Percentiles rank a stretch among this genome's conserved stretches.
These are phyloP conservation scores for Saccharum spontaneum DNA, from an alignment of 176 grass and related monocot genomes.

Conservation along the genomic window DNA sequence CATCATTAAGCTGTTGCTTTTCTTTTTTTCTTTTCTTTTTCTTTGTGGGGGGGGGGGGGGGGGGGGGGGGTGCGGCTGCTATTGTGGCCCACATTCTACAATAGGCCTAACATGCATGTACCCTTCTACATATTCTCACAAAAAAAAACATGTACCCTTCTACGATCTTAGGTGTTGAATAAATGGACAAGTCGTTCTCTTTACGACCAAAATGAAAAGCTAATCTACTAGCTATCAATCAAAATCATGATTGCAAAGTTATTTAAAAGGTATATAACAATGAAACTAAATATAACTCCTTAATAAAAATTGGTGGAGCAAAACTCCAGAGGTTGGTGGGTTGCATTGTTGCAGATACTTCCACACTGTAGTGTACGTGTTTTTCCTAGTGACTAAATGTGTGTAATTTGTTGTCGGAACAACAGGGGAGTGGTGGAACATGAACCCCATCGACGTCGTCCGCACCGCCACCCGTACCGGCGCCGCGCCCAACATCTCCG, in stretches of 20 bases:
- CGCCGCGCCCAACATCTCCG: constrained; percentile 71
- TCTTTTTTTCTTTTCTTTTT: too few species aligned
- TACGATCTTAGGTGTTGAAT: not conserved
- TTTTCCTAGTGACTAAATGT: not conserved
- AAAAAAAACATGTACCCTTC: not conserved
- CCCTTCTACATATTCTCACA: not conserved
- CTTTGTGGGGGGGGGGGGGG: too few species aligned
- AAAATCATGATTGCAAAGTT: not conserved
- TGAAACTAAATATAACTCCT: not conserved
- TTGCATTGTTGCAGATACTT: not conserved
- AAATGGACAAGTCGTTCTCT: not conserved
- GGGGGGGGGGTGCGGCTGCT: too few species aligned
- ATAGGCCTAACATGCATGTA: constrained; percentile 35
- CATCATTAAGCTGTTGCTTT: not conserved
- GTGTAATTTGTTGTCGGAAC: not conserved
- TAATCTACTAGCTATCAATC: not conserved
- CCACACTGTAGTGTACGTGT: not conserved
- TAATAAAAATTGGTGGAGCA: not conserved
- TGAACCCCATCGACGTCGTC: constrained; percentile 83
- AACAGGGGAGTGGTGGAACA: constrained; percentile 93
- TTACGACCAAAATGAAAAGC: not conserved
- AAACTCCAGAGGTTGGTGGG: not conserved
- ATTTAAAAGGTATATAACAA: not conserved
- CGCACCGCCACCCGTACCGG: constrained; percentile 69
- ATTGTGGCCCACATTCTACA: constrained; percentile 35